These are phyloP conservation scores for Salix suchowensis DNA, from an alignment of 345 rosid species.

Conservation along the genomic window DNA sequence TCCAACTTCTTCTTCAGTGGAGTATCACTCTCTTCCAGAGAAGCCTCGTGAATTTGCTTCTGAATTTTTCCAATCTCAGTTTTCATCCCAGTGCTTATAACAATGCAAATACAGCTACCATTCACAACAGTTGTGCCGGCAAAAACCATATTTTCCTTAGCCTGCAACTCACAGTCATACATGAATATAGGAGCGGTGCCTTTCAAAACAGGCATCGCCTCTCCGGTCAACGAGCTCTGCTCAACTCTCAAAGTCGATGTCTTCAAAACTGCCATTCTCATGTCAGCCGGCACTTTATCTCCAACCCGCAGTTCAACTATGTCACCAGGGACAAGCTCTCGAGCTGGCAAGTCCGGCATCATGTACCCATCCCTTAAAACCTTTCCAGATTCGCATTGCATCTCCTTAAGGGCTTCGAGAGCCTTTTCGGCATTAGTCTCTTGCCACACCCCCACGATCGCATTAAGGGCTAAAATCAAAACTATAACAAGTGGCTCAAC, in stretches of 20 bases:
- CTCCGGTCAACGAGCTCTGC: slow-evolving; percentile 91
- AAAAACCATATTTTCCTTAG: slow-evolving; percentile 84
- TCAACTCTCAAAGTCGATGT: slow-evolving; percentile 79
- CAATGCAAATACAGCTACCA: slow-evolving; percentile 71
- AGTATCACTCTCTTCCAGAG: slow-evolving; percentile 74
- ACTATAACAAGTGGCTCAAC: slow-evolving; percentile 88
- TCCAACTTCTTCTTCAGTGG: slow-evolving; percentile 88
- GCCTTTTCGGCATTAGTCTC: slow-evolving; percentile 92
- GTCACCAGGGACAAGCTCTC: slow-evolving; percentile 87
- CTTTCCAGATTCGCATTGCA: slow-evolving; percentile 80
- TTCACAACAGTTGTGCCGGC: slow-evolving; percentile 83
- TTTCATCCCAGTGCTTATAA: slow-evolving; percentile 69
- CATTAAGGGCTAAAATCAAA: slow-evolving; percentile 68
- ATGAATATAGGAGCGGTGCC: slow-evolving; percentile 41
- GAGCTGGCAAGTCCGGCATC: slow-evolving; percentile 67
- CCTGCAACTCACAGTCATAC: slow-evolving; percentile 76
- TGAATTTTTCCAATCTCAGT: slow-evolving; percentile 91
- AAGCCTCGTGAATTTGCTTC: slow-evolving; percentile 82
- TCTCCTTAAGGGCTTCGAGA: slow-evolving; percentile 85
- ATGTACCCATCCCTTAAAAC: slow-evolving; percentile 66
- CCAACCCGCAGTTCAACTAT: slow-evolving; percentile 80
- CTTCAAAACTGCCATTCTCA: slow-evolving; percentile 64
- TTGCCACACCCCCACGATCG: slow-evolving; percentile 94
- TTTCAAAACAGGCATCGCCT: slow-evolving; percentile 89
- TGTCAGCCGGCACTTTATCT: slow-evolving; percentile 88